These are phyloP conservation scores for Colletotrichum eleusines DNA, from an alignment of 2,329 filamentous ascomycete species.

Conservation along the genomic window DNA sequence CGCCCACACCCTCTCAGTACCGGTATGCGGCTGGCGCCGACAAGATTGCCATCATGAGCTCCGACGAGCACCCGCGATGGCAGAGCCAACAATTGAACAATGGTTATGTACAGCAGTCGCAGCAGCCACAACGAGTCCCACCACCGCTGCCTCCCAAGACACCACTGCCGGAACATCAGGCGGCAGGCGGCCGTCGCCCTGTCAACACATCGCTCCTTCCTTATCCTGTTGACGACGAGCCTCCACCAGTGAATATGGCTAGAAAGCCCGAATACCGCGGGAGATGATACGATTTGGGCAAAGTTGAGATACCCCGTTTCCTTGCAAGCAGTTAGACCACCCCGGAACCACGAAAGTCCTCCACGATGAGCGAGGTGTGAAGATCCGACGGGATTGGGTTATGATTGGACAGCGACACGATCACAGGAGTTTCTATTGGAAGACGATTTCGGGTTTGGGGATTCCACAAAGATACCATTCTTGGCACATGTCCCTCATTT, in stretches of 20 bases:
- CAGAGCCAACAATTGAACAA: conserved; percentile 46
- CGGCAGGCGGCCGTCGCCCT: conserved; percentile 50
- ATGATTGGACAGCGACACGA: neutral
- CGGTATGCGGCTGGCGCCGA: conserved; percentile 71
- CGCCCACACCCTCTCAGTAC: conserved; percentile 71
- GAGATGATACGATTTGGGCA: conserved; percentile 50
- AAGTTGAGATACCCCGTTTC: neutral
- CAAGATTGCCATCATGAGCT: conserved; percentile 73
- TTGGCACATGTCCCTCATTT: conserved; percentile 15
- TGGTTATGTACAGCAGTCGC: conserved; percentile 41
- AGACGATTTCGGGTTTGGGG: conserved; percentile 7
- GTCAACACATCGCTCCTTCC: conserved; percentile 63
- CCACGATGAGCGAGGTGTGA: no score
- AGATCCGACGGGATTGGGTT: neutral
- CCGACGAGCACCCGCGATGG: conserved; percentile 68
- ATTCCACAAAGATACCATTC: conserved; percentile 39
- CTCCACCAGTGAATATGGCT: conserved; percentile 86
- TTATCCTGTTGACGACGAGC: conserved; percentile 84
- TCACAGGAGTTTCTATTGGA: conserved; percentile 16
- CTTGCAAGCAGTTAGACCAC: neutral
- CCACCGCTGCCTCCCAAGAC: conserved; percentile 84
- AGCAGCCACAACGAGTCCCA: conserved; percentile 56
- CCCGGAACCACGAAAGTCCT: neutral
- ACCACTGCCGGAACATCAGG: conserved; percentile 69
- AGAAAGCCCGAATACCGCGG: conserved; percentile 82